Base-by-base conservation (phyloP, 805 yeast species). In the Torulaspora indica region DNA sequence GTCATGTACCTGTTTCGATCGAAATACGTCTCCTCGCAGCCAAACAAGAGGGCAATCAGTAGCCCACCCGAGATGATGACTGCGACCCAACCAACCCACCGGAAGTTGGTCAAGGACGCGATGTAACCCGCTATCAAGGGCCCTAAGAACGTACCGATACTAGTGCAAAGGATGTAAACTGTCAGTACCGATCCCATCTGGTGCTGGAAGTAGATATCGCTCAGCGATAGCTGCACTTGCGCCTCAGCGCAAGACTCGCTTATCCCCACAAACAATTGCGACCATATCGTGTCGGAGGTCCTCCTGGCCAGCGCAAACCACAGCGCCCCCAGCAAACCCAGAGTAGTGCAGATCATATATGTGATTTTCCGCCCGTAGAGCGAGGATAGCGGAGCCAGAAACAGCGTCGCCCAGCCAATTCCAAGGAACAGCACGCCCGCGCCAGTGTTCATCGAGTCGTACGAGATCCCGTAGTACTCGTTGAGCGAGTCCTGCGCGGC, bases 61-160 rank as follows among this genome's bases (percentile, higher is more conserved):
- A 79, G 66, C 2, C 66, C 79, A 33, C 80, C 89, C 8, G 82
- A 79, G 45, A 81, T 73, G 24, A 85, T 83, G 5, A 77, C 78
- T 12, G 78, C 80, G 51, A 72, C 58, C 75, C 80, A 80, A 27
- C 89, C 88, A 5, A 84, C 86, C 95, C 95, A 86, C 55, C 84
- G 71, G 68, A 85, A 86, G n/a, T 78, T 73, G 22, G 75, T 70
- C 35, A 74, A 66, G 35, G 77, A 73, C 7, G 80, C 75, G 51
- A 84, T 77, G 54, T 80, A 78, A n/a, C 88, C 89, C 14, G 88
- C 90, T 51, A 84, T 73, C 42, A 86, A 66, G 1, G 95, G 95
- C 2, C 93, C 91, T 47, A 85, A 66, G 58, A 81, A 85, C 1
- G 90, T 82, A 43, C 93, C 91, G 10, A 81, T 75, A 27, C 89